Conservation (phyloP, 2,329 filamentous ascomycete genomes). For the Talaromyces sp. region DNA sequence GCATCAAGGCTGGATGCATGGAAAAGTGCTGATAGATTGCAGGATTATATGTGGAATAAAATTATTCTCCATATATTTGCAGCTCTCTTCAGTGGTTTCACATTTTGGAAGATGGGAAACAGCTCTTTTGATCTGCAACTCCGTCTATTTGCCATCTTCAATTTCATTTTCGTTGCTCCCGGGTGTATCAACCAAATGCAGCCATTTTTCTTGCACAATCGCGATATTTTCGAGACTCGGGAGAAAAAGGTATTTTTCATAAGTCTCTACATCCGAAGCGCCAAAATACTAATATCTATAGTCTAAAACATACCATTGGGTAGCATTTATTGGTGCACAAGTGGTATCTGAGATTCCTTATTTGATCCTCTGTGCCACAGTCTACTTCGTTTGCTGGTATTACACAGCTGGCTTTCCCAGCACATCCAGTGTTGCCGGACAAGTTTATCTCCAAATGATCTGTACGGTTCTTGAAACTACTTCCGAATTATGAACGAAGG, state of each 20-base stretch:
- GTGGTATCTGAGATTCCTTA: constrained; percentile 47
- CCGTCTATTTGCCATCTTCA: constrained; percentile 57
- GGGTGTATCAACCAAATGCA: constrained; percentile 57
- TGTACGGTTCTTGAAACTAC: constrained; percentile 18
- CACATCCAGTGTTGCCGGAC: constrained; percentile 27
- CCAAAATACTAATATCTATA: constrained; percentile 9
- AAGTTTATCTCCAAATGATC: constrained; percentile 38
- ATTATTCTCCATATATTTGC: constrained; percentile 50
- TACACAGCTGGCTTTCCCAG: constrained; percentile 49
- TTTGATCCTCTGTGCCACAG: constrained; percentile 40
- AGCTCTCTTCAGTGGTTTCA: constrained; percentile 58
- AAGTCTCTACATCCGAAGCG: not conserved
- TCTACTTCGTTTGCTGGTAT: constrained; percentile 54
- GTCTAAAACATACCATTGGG: constrained; percentile 58
- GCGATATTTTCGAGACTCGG: constrained; percentile 55
- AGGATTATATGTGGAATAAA: constrained; percentile 46
- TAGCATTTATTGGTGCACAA: constrained; percentile 54
- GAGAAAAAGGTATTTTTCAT: constrained; percentile 48
- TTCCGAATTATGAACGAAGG: not conserved
- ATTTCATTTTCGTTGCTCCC: constrained; percentile 60
- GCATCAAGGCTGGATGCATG: not conserved
- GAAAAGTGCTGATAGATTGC: not conserved
- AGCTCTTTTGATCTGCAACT: constrained; percentile 50
- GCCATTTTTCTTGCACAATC: constrained; percentile 54
- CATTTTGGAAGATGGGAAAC: constrained; percentile 57